Base-by-base conservation (phyloP, 2,329 filamentous ascomycete species). In the Aspergillus tamarii region DNA sequence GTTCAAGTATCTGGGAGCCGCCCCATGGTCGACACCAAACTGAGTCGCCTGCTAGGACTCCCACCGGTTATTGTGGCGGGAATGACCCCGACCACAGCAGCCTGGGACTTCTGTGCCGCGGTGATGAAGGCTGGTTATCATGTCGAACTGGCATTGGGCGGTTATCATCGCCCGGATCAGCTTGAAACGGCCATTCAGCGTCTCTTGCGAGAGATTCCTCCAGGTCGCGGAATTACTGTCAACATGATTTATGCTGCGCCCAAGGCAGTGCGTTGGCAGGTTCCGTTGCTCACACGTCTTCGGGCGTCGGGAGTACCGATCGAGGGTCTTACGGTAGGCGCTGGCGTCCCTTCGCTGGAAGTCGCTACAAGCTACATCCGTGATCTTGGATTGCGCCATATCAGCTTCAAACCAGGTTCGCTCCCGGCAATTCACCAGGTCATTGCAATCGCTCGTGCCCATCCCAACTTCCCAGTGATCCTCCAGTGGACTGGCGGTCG, bases 121-220 rank as follows among this genome's bases (percentile, higher is more conserved):
- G 94, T 92, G n/a, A 96, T 96, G 91, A 94, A 94, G 69, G 92
- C 93, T 60, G 93, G 93, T n/a, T 97, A 96, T 78, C 92, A 96
- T 69, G 92, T 96, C 69, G 93, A 97, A 82, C 84, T 97, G 69
- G 93, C 89, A 64, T 93, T 93, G 75, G 93, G 93, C 77, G 93
- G 93, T 67, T 96, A 96, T 81, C 96, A 92, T 81, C 90, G 90
- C 68, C 89, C 90, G 56, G 91, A 89, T 77, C 89, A 84, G 63
- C 93, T 97, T 91, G 94, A 91, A 0, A 88, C 89, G 48, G 93
- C 94, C 16, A 85, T 97, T 61, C 84, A 82, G 65, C 94, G 94
- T 82, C 94, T 97, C 65, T 92, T 96, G 77, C 89, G 90, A 72
- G 86, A 88, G 21, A 94, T 96, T 67, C 92, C 92, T 28, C 88